phyloP scores from a whole-genome alignment of 257 asterid species.

The Ilex aquifolium region DNA sequence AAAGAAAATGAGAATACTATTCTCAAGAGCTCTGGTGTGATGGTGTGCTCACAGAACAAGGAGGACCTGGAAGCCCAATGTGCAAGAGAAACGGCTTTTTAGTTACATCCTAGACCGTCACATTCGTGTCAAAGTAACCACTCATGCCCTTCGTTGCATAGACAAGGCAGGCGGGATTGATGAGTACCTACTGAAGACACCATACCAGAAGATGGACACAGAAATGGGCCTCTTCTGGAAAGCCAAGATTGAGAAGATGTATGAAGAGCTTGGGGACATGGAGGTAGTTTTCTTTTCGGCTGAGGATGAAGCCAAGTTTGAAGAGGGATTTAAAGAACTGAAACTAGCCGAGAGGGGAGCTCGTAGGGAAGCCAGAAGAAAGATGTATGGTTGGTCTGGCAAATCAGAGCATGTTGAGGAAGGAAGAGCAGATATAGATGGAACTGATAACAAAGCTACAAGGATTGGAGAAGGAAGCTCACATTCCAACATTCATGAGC shows the following conservation, averaged over 20 bases:
- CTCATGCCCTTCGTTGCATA: slow-evolving; percentile 93
- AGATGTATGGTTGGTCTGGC: slow-evolving; percentile 52
- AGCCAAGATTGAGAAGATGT: slow-evolving; percentile 79
- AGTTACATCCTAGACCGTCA: slow-evolving; percentile 87
- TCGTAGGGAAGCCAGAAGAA: slow-evolving; percentile 71
- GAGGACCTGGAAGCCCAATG: slow-evolving; percentile 90
- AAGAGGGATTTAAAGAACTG: slow-evolving; percentile 47
- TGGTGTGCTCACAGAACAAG: slow-evolving; percentile 46
- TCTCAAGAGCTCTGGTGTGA: slow-evolving; percentile 17
- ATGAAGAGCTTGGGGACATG: slow-evolving; percentile 83
- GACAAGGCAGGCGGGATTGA: slow-evolving; percentile 97
- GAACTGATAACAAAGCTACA: slow-evolving; percentile 16
- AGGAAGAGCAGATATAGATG: slow-evolving; percentile 22
- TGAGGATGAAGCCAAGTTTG: slow-evolving; percentile 64
- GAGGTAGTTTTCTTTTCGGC: slow-evolving; percentile 81
- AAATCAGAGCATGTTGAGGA: slow-evolving; percentile 33
- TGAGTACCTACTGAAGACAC: slow-evolving; percentile 89
- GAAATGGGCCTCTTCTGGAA: slow-evolving; percentile 90
- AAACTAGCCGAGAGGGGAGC: slow-evolving; percentile 47
- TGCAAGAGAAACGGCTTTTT: slow-evolving; percentile 84
- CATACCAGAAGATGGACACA: slow-evolving; percentile 83
- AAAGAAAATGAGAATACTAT: slow-evolving; percentile 3
- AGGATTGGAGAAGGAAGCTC: slow-evolving; percentile 18
- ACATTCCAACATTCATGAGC: slow-evolving; percentile 37
- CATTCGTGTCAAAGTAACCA: slow-evolving; percentile 73